A percentile compares a stretch with the other conserved stretches of the same genome.
phyloP scores from a whole-genome alignment of 202 grass and related monocot species.

The Brachypodium distachyon region DNA sequence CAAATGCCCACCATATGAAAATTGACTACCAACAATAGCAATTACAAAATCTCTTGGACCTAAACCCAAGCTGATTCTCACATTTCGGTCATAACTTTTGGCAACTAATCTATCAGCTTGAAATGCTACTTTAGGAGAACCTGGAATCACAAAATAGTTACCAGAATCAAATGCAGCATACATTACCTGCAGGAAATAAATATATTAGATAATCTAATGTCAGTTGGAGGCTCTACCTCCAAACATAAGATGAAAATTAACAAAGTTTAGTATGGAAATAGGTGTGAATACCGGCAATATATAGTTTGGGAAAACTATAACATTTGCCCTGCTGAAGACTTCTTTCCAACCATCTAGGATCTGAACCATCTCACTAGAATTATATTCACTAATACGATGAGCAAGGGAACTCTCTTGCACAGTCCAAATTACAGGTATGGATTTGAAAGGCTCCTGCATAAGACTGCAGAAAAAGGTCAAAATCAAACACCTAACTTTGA shows the following conservation, averaged over 20 bases:
- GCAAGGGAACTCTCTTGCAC: constrained; percentile 72
- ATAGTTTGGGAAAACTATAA: constrained; percentile 85
- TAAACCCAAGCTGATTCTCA: constrained; percentile 45
- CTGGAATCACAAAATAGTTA: constrained; percentile 95
- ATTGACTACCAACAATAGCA: constrained; percentile 67
- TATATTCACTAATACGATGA: constrained; percentile 47
- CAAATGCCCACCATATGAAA: constrained; percentile 70
- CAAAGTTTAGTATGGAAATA: constrained; percentile 1
- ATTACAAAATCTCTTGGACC: constrained; percentile 69
- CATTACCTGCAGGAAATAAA: constrained; percentile 66
- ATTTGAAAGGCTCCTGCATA: constrained; percentile 96
- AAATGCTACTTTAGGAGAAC: constrained; percentile 58
- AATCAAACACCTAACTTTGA: neutral
- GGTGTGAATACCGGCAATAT: constrained; percentile 69
- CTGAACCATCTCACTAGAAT: constrained; percentile 61
- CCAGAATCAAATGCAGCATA: constrained; percentile 93
- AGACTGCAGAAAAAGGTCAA: constrained; percentile 52
- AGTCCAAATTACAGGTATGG: constrained; percentile 92
- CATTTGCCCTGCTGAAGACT: constrained; percentile 67
- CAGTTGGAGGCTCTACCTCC: constrained; percentile 1
- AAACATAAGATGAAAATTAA: neutral
- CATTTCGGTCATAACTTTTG: constrained; percentile 21
- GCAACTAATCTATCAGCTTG: constrained; percentile 39
- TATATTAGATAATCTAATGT: constrained; percentile 8
- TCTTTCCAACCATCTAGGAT: constrained; percentile 77